Evolutionary conservation across 345 rosid species (phyloP).

Genomic region (Moricandia moricandioides): DNA sequence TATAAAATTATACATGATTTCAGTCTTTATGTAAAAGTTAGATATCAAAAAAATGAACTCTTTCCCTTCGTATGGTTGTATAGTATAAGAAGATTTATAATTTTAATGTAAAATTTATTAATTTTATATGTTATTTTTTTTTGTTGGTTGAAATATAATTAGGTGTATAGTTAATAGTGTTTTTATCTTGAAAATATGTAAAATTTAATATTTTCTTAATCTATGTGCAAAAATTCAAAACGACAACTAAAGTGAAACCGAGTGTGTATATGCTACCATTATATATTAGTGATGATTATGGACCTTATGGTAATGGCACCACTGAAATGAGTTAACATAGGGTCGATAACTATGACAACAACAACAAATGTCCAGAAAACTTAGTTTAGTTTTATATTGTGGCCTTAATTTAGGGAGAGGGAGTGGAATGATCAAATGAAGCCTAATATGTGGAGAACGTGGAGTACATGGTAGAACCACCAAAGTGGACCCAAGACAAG

Average conservation of each 20-base stretch:
- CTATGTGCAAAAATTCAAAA: too few relatives aligned
- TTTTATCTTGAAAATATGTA: too few relatives aligned
- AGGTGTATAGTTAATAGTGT: too few relatives aligned
- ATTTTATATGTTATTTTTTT: too few relatives aligned
- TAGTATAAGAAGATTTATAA: background rate
- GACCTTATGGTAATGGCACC: background rate
- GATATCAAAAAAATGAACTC: background rate
- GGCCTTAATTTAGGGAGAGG: background rate
- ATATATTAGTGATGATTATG: background rate
- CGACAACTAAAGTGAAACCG: too few relatives aligned
- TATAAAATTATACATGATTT: background rate
- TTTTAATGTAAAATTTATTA: too few relatives aligned
- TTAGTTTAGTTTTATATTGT: background rate
- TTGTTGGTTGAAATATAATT: too few relatives aligned
- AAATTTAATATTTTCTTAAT: too few relatives aligned
- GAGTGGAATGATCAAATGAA: too few relatives aligned
- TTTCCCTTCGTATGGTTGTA: background rate
- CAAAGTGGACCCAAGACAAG: too few relatives aligned
- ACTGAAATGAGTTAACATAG: background rate
- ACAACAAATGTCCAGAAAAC: background rate
- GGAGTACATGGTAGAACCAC: too few relatives aligned
- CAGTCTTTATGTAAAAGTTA: background rate
- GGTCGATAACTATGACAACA: background rate
- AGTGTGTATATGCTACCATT: background rate
- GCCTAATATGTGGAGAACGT: background rate